A percentile compares a stretch with the other conserved stretches of the same genome.
These are phyloP conservation scores for Hyparrhenia diplandra DNA, from an alignment of 176 grass and related monocot genomes.

Conservation along the genomic window DNA sequence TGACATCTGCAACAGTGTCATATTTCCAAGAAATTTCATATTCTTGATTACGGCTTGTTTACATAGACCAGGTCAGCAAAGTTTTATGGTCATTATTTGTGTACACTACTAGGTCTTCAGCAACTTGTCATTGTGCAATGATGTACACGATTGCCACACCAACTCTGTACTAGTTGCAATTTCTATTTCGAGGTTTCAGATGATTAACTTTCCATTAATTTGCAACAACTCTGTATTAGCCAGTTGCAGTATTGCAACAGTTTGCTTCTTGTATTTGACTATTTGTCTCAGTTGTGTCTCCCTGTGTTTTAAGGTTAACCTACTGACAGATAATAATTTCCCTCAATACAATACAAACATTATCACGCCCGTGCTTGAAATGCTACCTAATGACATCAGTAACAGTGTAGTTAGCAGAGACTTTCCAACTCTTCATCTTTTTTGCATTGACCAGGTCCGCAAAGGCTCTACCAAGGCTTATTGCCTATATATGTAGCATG, in stretches of 20 bases:
- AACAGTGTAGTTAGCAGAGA: background rate
- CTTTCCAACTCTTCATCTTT: background rate
- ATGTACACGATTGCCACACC: background rate
- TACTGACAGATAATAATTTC: background rate
- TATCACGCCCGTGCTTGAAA: background rate
- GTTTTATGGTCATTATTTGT: background rate
- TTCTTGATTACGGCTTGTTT: background rate
- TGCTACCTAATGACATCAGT: background rate
- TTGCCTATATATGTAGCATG: constrained; percentile 3
- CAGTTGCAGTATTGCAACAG: background rate
- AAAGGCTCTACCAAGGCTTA: background rate
- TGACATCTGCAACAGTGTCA: background rate
- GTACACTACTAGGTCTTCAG: background rate
- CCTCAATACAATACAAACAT: background rate
- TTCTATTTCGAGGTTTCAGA: background rate
- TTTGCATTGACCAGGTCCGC: background rate
- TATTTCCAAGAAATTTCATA: background rate
- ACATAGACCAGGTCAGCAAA: background rate
- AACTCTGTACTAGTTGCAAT: background rate
- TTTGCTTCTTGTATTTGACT: background rate
- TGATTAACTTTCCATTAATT: background rate
- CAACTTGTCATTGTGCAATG: background rate
- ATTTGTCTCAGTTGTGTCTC: background rate
- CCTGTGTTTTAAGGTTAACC: background rate
- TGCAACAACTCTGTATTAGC: background rate